Evolutionary conservation across 2,329 filamentous ascomycete genomes (phyloP).

Genomic region (Fusarium heterosporum): DNA sequence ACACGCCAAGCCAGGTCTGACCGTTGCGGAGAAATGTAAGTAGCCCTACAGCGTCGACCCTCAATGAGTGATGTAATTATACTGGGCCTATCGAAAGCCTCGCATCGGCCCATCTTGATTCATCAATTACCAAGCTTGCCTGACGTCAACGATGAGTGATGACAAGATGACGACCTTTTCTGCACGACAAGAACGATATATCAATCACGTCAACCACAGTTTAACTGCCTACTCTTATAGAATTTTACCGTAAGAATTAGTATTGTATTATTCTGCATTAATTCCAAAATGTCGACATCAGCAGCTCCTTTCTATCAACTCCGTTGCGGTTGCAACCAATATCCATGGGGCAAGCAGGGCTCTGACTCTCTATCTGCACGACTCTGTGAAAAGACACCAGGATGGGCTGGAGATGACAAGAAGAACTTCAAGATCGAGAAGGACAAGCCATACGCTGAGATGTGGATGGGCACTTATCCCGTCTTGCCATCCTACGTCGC

Average conservation of each 20-base stretch:
- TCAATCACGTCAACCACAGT: conserved; percentile 1
- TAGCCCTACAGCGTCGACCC: not conserved
- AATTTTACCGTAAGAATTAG: not conserved
- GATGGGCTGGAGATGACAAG: conserved; percentile 47
- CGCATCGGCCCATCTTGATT: conserved; percentile 8
- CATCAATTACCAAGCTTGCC: conserved; percentile 10
- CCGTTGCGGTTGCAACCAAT: conserved; percentile 66
- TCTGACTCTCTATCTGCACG: conserved; percentile 73
- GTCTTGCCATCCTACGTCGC: conserved; percentile 74
- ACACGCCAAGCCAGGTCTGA: conserved; percentile 15
- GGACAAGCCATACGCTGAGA: conserved; percentile 70
- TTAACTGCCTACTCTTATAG: not conserved
- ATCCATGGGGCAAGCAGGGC: conserved; percentile 78
- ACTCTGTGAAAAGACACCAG: conserved; percentile 73
- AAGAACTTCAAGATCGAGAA: conserved; percentile 72
- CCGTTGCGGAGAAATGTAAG: conserved; percentile 8
- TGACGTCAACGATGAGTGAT: conserved; percentile 44
- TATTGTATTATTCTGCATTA: not conserved
- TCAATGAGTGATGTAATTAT: conserved; percentile 33
- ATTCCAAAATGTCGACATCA: conserved; percentile 35
- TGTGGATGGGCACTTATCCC: conserved; percentile 84
- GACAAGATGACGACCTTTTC: conserved; percentile 37
- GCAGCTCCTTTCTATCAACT: conserved; percentile 57
- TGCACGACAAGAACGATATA: not conserved
- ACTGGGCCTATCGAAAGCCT: conserved; percentile 21